These are phyloP conservation scores for Colletotrichum salicis DNA, from an alignment of 2,329 filamentous ascomycete species.

Conservation along the genomic window DNA sequence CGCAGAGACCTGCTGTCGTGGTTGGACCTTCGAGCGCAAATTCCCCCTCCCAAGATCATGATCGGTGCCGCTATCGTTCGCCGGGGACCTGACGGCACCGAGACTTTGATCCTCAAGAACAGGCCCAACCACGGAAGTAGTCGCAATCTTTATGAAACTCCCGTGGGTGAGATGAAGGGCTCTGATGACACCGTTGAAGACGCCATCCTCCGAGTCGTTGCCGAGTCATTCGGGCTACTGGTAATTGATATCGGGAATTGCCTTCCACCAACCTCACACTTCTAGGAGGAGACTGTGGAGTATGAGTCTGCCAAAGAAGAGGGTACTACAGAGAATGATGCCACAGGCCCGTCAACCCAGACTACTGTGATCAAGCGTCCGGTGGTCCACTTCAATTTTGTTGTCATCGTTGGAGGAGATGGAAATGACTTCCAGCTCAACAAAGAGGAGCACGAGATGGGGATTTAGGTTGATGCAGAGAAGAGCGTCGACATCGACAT, in stretches of 20 bases:
- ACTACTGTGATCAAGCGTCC: neutral
- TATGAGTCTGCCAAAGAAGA: neutral
- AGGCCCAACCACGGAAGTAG: neutral
- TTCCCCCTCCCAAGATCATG: neutral
- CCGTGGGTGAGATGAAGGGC: neutral
- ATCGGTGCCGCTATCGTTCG: neutral
- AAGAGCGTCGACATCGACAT: neutral
- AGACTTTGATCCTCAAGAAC: neutral
- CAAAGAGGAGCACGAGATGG: neutral
- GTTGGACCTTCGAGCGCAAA: neutral
- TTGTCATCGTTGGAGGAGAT: neutral
- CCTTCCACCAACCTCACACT: neutral
- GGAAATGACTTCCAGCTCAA: neutral
- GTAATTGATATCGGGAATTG: neutral
- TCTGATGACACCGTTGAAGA: neutral
- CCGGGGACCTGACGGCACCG: neutral
- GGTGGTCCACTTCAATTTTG: neutral
- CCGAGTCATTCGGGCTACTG: neutral
- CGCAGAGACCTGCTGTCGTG: neutral
- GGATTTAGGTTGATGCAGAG: neutral
- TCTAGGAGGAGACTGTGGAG: neutral
- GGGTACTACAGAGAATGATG: neutral
- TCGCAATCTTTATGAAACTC: neutral
- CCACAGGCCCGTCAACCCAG: too few species aligned
- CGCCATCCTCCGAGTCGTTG: neutral